A percentile compares a stretch with the other conserved stretches of the same genome.
Conservation (phyloP, 163 green algal species). For the Scenedesmus sp. region DNA sequence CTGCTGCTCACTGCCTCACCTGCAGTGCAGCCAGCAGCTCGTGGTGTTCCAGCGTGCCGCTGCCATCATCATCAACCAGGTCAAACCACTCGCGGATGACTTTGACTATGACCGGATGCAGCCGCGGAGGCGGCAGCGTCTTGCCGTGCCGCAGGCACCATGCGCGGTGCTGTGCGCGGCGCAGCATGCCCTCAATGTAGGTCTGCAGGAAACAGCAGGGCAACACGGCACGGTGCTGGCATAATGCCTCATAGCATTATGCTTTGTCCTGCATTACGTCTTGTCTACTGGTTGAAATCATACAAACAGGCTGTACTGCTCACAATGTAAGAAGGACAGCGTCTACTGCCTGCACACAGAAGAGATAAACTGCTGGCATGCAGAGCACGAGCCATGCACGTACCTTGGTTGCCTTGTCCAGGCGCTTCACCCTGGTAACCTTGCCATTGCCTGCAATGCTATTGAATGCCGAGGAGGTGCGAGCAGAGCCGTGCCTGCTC, state of each 20-base stretch:
- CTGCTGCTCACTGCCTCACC: constrained; percentile 25
- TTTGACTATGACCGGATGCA: constrained; percentile 44
- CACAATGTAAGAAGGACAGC: background rate
- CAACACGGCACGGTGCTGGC: background rate
- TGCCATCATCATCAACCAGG: constrained; percentile 64
- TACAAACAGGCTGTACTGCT: background rate
- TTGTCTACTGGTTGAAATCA: background rate
- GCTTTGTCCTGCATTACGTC: background rate
- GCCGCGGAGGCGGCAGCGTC: constrained; percentile 39
- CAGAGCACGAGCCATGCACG: background rate
- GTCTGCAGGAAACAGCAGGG: constrained; percentile 14
- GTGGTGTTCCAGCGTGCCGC: constrained; percentile 62
- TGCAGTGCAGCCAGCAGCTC: constrained; percentile 65
- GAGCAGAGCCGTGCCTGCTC: background rate
- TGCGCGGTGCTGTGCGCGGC: constrained; percentile 33
- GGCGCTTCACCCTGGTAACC: constrained; percentile 17
- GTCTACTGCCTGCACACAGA: background rate
- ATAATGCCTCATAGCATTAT: background rate
- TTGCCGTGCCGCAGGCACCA: constrained; percentile 53
- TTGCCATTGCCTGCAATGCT: background rate
- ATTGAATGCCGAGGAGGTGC: background rate
- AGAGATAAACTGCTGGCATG: background rate
- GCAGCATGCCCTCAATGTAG: constrained; percentile 41
- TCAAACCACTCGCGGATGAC: constrained; percentile 63
- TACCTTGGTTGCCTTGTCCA: constrained; percentile 26